Evolutionary conservation across 768 basidiomycete species (phyloP).

Genomic region (Tubosaeta brunneosetosa): DNA sequence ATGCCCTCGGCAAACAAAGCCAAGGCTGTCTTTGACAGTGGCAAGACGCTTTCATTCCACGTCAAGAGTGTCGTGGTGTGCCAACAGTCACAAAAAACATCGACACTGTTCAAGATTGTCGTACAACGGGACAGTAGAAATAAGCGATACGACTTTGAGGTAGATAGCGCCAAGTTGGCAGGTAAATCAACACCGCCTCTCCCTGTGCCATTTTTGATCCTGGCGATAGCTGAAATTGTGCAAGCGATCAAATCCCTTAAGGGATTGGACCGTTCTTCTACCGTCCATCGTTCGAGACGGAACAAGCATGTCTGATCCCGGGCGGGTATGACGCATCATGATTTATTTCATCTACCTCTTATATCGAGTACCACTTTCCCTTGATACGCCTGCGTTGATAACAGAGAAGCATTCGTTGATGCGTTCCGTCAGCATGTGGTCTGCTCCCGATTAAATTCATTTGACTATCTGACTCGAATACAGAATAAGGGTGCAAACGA

Average conservation of each 20-base stretch:
- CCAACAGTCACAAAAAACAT: conserved; percentile 76
- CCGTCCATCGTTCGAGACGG: conserved; percentile 55
- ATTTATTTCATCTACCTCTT: too few species aligned
- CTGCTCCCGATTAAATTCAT: conserved; percentile 5
- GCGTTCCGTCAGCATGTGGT: too few species aligned
- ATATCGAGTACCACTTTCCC: too few species aligned
- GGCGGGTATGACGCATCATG: too few species aligned
- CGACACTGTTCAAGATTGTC: conserved; percentile 84
- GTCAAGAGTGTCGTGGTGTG: conserved; percentile 82
- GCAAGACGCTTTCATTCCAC: conserved; percentile 90
- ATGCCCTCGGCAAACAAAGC: conserved; percentile 80
- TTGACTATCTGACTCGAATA: too few species aligned
- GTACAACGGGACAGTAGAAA: conserved; percentile 68
- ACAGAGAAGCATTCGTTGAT: too few species aligned
- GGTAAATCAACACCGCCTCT: conserved; percentile 39
- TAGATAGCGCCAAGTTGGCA: conserved; percentile 77
- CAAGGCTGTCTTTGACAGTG: conserved; percentile 81
- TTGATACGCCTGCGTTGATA: not conserved
- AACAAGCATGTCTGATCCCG: conserved; percentile 51
- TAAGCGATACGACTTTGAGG: conserved; percentile 97
- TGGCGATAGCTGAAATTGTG: conserved; percentile 64
- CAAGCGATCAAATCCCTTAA: conserved; percentile 66
- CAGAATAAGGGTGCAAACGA: too few species aligned
- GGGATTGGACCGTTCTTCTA: conserved; percentile 59
- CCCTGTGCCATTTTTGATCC: not conserved